Evolutionary conservation across 2,329 filamentous ascomycete species (phyloP).

Genomic region (Penicillium brasilianum): DNA sequence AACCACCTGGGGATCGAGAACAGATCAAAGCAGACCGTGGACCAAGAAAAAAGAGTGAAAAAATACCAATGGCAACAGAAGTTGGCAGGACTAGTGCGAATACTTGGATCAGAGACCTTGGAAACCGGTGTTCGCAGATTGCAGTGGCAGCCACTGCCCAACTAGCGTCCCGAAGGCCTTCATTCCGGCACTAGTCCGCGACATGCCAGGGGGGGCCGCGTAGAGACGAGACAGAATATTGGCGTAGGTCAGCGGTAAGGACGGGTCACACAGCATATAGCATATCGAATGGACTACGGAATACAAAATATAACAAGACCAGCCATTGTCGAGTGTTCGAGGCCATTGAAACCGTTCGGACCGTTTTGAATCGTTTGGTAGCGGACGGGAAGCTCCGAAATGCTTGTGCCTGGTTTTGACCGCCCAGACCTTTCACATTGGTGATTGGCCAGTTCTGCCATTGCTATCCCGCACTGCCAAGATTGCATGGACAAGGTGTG

Average conservation of each 20-base stretch:
- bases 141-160: slow-evolving; percentile 11
- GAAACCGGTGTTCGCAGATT: slow-evolving; percentile 17
- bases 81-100: slow-evolving; percentile 8
- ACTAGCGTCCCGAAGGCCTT: slow-evolving; percentile 11
- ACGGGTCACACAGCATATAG: neutral
- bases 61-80: slow-evolving; percentile 7
- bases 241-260: neutral
- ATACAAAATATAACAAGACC: neutral
- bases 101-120: slow-evolving; percentile 12
- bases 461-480: neutral
- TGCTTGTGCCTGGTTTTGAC: slow-evolving; percentile 4
- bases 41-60: neutral
- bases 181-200: slow-evolving; percentile 6
- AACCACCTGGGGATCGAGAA: slow-evolving; percentile 8
- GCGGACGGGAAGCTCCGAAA: neutral
- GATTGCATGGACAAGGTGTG: too few species aligned
- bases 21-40: neutral
- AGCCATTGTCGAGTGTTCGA: neutral
- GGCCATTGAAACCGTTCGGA: neutral
- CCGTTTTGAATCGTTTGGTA: neutral
- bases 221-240: neutral
- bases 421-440: neutral
- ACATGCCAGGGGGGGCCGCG: slow-evolving; percentile 11
- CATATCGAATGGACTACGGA: neutral
- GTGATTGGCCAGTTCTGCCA: neutral